Base-by-base conservation (phyloP, 2,329 filamentous ascomycete genomes). In the Penicillium sp. region DNA sequence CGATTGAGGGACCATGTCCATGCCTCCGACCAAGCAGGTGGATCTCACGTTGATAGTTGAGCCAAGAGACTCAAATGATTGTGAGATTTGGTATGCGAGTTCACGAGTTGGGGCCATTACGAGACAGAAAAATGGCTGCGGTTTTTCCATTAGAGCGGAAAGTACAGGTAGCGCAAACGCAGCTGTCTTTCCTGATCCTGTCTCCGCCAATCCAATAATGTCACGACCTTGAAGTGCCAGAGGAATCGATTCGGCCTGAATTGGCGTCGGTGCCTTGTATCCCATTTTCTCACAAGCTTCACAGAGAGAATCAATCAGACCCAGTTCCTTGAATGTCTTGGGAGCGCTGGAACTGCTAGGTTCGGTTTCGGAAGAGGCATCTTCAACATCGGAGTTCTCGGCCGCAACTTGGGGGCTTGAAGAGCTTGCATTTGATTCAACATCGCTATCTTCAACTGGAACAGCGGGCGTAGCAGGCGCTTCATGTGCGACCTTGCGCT, bases 161-260 rank as follows among this genome's bases (percentile, higher is more conserved):
- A 99, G 82, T 36, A 99, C 95, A 0, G 94, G 94, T 2, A 99
- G 79, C 0, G 91, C 91, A 71, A 97, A 99, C 0, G 94, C 92
- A 7, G 91, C 93, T 0, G 94, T 97, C 78, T 97, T 99, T 75
- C 94, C 94, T 68, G 87, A 91, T 63, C 94, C 94, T 0, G 94
- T 99, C 75, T 99, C 93, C 30, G 94, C 94, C 47, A 97, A 81
- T 39, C 92, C 94, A 63, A 99, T 96, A 32, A 97, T 80, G 72
- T 97, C 94, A 66, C 91, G 84, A 48, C 88, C 86, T 67, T 89
- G 76, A 4, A 97, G 80, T 34, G 92, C 92, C 4, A 84, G 69
- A 4, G 93, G 93, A 64, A 97, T 96, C 0, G 91, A 83, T 71
- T 95, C 84, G 47, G 82, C 81, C 73, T 97, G 94, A 61, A 99